phyloP scores from a whole-genome alignment of 352 stramenopile genomes.

The Globisporangium lucens region DNA sequence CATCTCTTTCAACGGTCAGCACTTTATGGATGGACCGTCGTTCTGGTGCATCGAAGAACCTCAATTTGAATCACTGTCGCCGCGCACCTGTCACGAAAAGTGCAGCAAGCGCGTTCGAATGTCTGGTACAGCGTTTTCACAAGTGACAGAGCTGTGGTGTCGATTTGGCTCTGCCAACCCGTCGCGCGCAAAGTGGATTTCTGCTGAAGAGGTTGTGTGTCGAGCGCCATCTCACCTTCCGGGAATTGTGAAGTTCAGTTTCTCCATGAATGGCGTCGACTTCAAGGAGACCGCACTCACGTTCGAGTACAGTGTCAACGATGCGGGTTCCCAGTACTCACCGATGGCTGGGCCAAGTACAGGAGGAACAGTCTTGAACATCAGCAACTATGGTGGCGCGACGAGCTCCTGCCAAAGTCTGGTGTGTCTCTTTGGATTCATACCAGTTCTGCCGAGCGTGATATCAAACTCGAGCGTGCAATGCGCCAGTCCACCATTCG shows the following conservation, averaged over 20 bases:
- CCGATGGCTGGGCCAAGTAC: constrained; percentile 26
- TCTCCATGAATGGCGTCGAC: constrained; percentile 61
- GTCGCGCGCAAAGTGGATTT: constrained; percentile 27
- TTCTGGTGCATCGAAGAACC: constrained; percentile 45
- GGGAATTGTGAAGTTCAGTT: constrained; percentile 23
- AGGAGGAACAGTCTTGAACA: constrained; percentile 30
- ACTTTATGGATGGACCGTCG: constrained; percentile 27
- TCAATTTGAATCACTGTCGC: constrained; percentile 22
- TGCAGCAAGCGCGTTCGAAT: constrained; percentile 21
- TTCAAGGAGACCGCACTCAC: constrained; percentile 25
- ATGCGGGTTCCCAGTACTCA: constrained; percentile 13
- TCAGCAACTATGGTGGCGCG: constrained; percentile 15
- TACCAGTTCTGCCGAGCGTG: constrained; percentile 12
- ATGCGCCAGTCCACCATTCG: constrained; percentile 25
- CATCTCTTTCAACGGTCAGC: constrained; percentile 40
- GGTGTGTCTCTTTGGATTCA: constrained; percentile 28
- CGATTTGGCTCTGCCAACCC: constrained; percentile 30
- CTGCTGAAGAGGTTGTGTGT: constrained; percentile 24
- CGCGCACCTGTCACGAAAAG: constrained; percentile 21
- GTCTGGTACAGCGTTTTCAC: constrained; percentile 27
- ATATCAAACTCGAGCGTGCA: constrained; percentile 14
- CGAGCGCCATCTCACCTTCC: constrained; percentile 23
- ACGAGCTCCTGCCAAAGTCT: constrained; percentile 21
- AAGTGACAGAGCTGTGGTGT: constrained; percentile 36
- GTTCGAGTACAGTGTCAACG: constrained; percentile 28